phyloP scores from a whole-genome alignment of 2,329 filamentous ascomycete genomes.

The Fusarium oligoseptatum region DNA sequence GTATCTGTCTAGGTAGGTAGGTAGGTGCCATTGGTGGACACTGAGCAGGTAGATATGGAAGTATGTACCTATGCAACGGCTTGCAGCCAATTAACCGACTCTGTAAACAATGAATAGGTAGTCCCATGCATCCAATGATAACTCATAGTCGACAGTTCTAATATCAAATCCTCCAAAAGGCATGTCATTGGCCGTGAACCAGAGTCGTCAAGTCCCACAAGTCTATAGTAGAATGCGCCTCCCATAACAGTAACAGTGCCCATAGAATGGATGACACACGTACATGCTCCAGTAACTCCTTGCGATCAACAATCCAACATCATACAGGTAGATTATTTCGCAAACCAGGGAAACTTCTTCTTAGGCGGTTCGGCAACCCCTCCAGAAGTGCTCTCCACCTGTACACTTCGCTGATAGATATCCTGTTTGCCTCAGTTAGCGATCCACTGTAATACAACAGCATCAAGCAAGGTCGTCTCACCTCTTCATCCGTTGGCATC shows the following conservation, averaged over 20 bases:
- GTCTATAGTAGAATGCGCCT: conserved; percentile 43
- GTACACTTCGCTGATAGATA: conserved; percentile 72
- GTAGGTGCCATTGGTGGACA: not conserved
- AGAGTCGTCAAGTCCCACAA: conserved; percentile 24
- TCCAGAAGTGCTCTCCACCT: conserved; percentile 66
- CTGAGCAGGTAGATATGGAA: not conserved
- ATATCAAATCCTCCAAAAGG: conserved; percentile 14
- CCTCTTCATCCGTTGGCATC: conserved; percentile 89
- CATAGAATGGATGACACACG: conserved; percentile 19
- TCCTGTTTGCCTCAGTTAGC: conserved; percentile 61
- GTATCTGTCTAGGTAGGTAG: not conserved
- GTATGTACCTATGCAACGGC: not conserved
- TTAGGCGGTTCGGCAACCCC: conserved; percentile 63
- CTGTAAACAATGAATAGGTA: conserved; percentile 11
- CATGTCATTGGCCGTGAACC: conserved; percentile 24
- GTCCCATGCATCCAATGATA: conserved; percentile 20
- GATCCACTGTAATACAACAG: not conserved
- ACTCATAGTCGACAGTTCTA: conserved; percentile 19
- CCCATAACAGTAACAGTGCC: conserved; percentile 30
- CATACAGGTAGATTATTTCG: conserved; percentile 55
- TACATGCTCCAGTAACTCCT: conserved; percentile 46
- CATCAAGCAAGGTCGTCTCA: conserved; percentile 60
- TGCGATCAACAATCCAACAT: conserved; percentile 20
- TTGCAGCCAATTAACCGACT: conserved; percentile 1
- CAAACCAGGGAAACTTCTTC: conserved; percentile 77